Base-by-base conservation (phyloP, 2,329 filamentous ascomycete species). In the Pseudocercospora pini-densiflorae region DNA sequence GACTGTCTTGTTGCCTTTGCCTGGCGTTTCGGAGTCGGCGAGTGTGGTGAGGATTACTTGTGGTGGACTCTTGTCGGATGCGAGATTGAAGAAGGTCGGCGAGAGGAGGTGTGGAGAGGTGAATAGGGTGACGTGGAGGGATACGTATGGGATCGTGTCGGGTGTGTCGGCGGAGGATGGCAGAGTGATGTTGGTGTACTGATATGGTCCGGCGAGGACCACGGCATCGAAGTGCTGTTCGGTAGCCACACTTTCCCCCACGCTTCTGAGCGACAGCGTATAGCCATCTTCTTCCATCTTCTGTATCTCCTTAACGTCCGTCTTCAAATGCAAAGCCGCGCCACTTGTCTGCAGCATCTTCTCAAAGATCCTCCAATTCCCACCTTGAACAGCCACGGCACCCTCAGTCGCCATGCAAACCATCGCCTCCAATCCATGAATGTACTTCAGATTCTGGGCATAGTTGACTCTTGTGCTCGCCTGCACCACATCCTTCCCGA, bases 341-440 rank as follows among this genome's bases (percentile, higher is more conserved):
- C 84, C 81, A 1, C 92, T 90, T 0, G 83, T 80, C 43, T 86
- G 83, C 1, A 94, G 81, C 91, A 97, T 96, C 53, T 85, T 81
- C n/a, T 90, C 86, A 76, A 99, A 99, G 62, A 99, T 97, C 73
- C 88, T 89, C 93, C 94, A 98, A 78, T 98, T 99, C 1, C 95
- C 95, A 6, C 93, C 93, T 14, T 87, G 79, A 0, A 98, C 86
- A 19, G 90, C 84, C 77, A 93, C 88, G 0, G 94, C 92, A 6
- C 93, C 93, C 61, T 94, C 90, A 0, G 93, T 91, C 1, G 94
- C 92, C 88, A 98, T 92, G 51, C 93, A 94, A 1, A 96, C 91
- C 90, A 97, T 93, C 1, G 94, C 89, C 74, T 96, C 93, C 0
- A 99, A 81, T 0, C 93, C 95, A 74, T 98, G 94, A 57, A 98